Conservation (phyloP, 1,284 basidiomycete species). For the Cutaneotrichosporon sp. region DNA sequence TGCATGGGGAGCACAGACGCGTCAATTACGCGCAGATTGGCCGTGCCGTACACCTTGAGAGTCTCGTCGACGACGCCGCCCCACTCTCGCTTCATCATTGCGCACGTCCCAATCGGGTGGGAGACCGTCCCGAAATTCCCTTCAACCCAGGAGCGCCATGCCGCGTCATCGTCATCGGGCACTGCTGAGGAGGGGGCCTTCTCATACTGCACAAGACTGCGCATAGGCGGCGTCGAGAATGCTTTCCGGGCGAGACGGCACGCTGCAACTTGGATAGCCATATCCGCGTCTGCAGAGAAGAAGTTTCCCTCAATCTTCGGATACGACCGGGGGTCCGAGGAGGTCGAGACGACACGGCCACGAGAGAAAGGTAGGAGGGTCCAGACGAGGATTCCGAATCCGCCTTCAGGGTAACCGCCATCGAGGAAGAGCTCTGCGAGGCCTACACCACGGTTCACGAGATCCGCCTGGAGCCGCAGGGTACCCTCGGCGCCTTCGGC, state of each 20-base stretch:
- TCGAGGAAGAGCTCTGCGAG: conserved; percentile 39
- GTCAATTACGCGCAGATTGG: conserved; percentile 52
- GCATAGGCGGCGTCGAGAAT: conserved; percentile 31
- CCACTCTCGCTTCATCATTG: conserved; percentile 58
- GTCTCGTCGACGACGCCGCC: conserved; percentile 64
- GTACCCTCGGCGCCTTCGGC: conserved; percentile 22
- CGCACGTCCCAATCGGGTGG: conserved; percentile 59
- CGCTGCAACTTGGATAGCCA: conserved; percentile 40
- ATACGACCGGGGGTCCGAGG: conserved; percentile 54
- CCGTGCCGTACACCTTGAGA: conserved; percentile 60
- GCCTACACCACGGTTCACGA: conserved; percentile 33
- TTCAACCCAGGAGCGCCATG: not conserved
- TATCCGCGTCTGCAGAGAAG: conserved; percentile 35
- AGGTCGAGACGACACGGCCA: conserved; percentile 53
- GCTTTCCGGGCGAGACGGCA: conserved; percentile 34
- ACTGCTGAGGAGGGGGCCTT: not conserved
- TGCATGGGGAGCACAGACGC: conserved; percentile 50
- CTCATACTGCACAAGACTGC: conserved; percentile 15
- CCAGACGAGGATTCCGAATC: conserved; percentile 36
- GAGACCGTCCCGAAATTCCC: conserved; percentile 44
- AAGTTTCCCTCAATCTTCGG: conserved; percentile 57
- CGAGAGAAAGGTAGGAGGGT: conserved; percentile 42
- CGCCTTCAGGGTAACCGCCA: conserved; percentile 28
- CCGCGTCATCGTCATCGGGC: not conserved
- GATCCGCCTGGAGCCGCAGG: conserved; percentile 30